These are phyloP conservation scores for Elymus sibiricus DNA, from an alignment of 176 grass and related monocot species.

Conservation along the genomic window DNA sequence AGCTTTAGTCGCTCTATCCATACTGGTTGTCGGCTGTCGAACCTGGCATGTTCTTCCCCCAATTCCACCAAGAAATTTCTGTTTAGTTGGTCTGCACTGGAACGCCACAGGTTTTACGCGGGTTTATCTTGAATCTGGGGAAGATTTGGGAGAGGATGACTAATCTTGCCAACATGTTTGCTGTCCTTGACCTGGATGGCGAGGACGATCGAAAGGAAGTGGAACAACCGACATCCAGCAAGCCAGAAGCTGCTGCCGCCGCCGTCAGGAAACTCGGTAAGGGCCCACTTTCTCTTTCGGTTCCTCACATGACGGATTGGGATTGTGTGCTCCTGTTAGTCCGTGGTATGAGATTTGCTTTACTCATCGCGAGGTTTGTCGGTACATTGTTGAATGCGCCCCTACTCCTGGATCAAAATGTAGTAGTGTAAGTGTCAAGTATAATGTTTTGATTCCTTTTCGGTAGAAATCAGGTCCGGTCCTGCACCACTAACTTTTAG, in stretches of 20 bases:
- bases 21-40: background rate
- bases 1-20: background rate
- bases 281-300: background rate
- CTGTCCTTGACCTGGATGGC: slow-evolving; percentile 53
- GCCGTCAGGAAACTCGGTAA: slow-evolving; percentile 19
- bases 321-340: background rate
- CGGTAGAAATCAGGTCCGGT: background rate
- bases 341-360: background rate
- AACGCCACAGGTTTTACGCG: background rate
- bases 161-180: slow-evolving; percentile 43
- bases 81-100: background rate
- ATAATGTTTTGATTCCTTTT: background rate
- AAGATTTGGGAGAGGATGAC: slow-evolving; percentile 23
- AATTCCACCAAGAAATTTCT: background rate
- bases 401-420: background rate
- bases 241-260: background rate
- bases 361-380: background rate
- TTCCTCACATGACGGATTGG: background rate
- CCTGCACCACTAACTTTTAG: background rate
- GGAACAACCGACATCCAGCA: slow-evolving; percentile 9
- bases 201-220: slow-evolving; percentile 46
- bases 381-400: background rate
- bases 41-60: background rate
- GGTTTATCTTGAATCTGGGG: background rate
- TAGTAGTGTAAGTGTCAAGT: background rate